Percentiles rank a stretch among this genome's conserved stretches.
phyloP scores from a whole-genome alignment of 2,329 filamentous ascomycete genomes.

The Phialophora verrucosa region DNA sequence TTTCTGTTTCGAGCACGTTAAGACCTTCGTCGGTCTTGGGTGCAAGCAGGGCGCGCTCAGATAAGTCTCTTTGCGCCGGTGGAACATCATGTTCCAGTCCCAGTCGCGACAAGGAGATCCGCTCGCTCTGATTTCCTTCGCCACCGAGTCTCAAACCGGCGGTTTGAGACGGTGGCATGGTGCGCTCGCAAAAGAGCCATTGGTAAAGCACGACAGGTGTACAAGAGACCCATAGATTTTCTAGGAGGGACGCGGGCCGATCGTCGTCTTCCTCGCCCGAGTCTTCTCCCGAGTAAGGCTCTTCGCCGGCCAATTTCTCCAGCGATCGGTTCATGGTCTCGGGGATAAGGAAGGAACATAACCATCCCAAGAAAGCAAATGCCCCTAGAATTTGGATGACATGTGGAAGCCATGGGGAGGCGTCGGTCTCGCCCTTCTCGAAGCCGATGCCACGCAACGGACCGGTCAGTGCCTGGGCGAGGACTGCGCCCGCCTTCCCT shows the following conservation, averaged over 20 bases:
- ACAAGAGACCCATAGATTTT: slow-evolving; percentile 16
- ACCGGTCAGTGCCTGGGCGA: slow-evolving; percentile 69
- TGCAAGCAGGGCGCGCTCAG: neutral
- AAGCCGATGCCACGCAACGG: slow-evolving; percentile 65
- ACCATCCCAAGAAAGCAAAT: slow-evolving; percentile 70
- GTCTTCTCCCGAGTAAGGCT: slow-evolving; percentile 60
- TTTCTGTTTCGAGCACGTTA: slow-evolving; percentile 17
- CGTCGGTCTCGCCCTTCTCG: slow-evolving; percentile 53
- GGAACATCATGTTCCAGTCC: neutral
- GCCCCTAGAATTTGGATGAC: slow-evolving; percentile 59
- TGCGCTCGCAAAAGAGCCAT: slow-evolving; percentile 9
- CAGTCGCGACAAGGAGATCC: slow-evolving; percentile 1
- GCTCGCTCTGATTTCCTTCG: neutral
- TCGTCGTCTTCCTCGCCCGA: slow-evolving; percentile 22
- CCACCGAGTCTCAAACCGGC: neutral
- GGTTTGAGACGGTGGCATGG: neutral
- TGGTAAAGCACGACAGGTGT: slow-evolving; percentile 20
- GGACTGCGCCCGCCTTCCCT: slow-evolving; percentile 71
- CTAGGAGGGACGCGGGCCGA: slow-evolving; percentile 1
- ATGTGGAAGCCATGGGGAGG: slow-evolving; percentile 70
- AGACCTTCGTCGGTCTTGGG: neutral
- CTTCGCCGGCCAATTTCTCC: slow-evolving; percentile 71
- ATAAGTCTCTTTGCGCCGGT: neutral
- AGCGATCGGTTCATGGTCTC: slow-evolving; percentile 77
- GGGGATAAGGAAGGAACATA: slow-evolving; percentile 72